Percentiles rank a stretch among this genome's conserved stretches.
phyloP scores from a whole-genome alignment of 192 early-diverging fungal genomes.

The Coemansia asiatica region DNA sequence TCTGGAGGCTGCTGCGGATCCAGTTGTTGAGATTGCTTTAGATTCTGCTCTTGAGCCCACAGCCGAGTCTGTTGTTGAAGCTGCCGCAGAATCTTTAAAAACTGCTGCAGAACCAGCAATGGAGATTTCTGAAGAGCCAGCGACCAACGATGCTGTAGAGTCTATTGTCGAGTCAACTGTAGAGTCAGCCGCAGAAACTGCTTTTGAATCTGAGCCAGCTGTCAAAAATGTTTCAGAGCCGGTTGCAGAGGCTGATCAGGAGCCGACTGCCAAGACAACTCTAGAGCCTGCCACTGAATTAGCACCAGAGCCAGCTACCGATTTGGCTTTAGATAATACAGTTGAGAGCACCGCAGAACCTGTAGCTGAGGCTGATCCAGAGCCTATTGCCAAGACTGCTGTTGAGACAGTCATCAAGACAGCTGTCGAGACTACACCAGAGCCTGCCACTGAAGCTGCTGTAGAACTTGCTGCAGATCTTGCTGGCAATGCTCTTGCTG shows the following conservation, averaged over 20 bases:
- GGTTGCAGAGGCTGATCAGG: too few relatives aligned
- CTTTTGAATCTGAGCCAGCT: not conserved
- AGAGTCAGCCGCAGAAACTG: not conserved
- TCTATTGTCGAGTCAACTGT: not conserved
- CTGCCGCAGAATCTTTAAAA: not conserved
- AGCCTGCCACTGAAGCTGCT: constrained; percentile 4
- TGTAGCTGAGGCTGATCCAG: constrained; percentile 1
- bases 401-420: not conserved
- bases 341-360: not conserved
- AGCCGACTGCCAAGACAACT: not conserved
- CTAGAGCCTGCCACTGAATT: not conserved
- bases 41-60: not conserved
- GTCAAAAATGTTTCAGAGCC: not conserved
- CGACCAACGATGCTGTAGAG: not conserved
- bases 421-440: too few relatives aligned
- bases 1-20: not conserved
- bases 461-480: not conserved
- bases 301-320: constrained; percentile 1
- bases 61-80: constrained; percentile 5
- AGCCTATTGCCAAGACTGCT: not conserved
- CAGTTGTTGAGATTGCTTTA: constrained; percentile 2
- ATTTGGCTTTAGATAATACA: not conserved
- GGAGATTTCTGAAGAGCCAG: not conserved
- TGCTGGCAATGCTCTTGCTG: not conserved
- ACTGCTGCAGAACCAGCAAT: constrained; percentile 1